Base-by-base conservation (phyloP, 139 green algal genomes). In the Tetratostichococcus sp. region DNA sequence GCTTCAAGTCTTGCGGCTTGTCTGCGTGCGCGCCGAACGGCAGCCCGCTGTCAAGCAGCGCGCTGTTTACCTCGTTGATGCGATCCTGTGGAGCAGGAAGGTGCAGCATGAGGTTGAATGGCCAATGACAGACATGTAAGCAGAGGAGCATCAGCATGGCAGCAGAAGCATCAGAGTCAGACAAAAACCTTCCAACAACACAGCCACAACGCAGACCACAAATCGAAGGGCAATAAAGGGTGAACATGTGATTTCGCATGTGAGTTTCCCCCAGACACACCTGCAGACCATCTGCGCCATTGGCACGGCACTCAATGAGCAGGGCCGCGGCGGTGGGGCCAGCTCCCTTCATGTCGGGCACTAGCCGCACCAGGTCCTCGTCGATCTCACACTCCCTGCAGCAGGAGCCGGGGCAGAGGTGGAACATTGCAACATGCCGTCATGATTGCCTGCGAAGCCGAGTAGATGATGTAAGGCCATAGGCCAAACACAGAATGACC, bases 301-400 rank as follows among this genome's bases (percentile, higher is more conserved):
- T 79, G 1, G 92, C 93, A 28, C 93, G 83, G 89, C 94, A 98
- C 88, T 98, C 94, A 39, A 98, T 95, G 21, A 98, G 86, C 80
- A 98, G 85, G 30, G 85, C 86, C 30, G 93, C 92, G 0, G 93
- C 93, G 77, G 87, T 91, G 43, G 83, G 79, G 83, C 94, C 93
- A 4, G 85, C 86, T 19, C 87, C 92, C 78, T 83, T 77, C 71
- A 98, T 94, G 82, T 93, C 89, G 1, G 88, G 88, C 80, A 97
- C 93, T 72, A 97, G 84, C 8, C 62, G 35, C 43, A 77, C 73
- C 87, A 98, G 93, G 26, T 85, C 81, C 66, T 96, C 92, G 73
- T 96, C 85, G 6, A 68, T 68, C 85, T 94, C 89, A 67, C 88
- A 97, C 85, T 96, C 86, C 75, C 73, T 75, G 71, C 31, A 75